Conservation (phyloP, 2,329 filamentous ascomycete species). For the Beauveria medogensis region DNA sequence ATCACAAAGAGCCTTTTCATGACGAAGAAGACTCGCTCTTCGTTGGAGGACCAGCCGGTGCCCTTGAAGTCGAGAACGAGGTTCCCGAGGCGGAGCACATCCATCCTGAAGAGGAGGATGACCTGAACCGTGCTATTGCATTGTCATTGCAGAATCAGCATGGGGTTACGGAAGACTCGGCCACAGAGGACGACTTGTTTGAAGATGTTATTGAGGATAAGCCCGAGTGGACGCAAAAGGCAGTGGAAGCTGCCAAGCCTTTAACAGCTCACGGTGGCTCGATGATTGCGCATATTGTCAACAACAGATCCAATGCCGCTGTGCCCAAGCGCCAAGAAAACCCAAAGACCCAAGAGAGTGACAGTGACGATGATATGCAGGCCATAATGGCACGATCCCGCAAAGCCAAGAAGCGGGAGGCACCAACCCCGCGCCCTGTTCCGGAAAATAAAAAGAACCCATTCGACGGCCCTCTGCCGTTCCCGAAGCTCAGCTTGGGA, state of each 20-base stretch:
- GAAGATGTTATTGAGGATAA: slow-evolving; percentile 37
- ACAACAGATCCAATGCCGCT: slow-evolving; percentile 60
- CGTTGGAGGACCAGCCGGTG: slow-evolving; percentile 25
- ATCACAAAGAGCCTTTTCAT: slow-evolving; percentile 11
- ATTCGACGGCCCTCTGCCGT: slow-evolving; percentile 77
- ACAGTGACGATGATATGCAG: slow-evolving; percentile 74
- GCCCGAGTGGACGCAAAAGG: slow-evolving; percentile 50
- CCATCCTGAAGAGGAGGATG: slow-evolving; percentile 41
- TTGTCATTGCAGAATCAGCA: slow-evolving; percentile 69
- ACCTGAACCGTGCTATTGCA: slow-evolving; percentile 73
- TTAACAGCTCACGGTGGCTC: slow-evolving; percentile 44
- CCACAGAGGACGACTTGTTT: slow-evolving; percentile 35
- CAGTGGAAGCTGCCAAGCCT: slow-evolving; percentile 41
- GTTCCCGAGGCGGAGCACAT: slow-evolving; percentile 29
- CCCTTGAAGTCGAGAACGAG: slow-evolving; percentile 14
- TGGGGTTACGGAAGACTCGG: slow-evolving; percentile 23
- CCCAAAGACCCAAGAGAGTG: slow-evolving; percentile 40
- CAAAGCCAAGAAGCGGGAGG: slow-evolving; percentile 42
- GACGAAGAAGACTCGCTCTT: slow-evolving; percentile 45
- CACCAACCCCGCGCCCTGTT: slow-evolving; percentile 29
- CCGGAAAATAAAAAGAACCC: slow-evolving; percentile 50
- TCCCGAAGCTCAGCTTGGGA: slow-evolving; percentile 73
- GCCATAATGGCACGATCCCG: slow-evolving; percentile 67
- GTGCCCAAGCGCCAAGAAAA: slow-evolving; percentile 35
- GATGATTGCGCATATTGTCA: slow-evolving; percentile 66